These are phyloP conservation scores for Fusarium sp. DNA, from an alignment of 2,329 filamentous ascomycete species.

Conservation along the genomic window DNA sequence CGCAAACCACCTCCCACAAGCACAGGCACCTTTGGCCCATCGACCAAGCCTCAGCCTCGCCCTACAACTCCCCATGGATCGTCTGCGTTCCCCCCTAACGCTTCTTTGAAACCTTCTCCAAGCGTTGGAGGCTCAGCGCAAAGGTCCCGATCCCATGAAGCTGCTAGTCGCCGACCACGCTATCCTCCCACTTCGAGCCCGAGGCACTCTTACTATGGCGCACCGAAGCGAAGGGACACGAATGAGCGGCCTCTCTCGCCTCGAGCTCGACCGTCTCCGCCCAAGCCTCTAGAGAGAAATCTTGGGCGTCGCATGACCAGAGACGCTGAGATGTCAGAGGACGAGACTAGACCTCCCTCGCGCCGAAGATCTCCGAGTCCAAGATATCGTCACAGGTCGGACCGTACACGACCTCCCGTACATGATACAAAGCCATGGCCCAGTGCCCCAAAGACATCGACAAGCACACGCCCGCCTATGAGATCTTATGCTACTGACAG, in stretches of 20 bases:
- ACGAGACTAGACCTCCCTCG: conserved; percentile 31
- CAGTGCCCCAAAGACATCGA: conserved; percentile 1
- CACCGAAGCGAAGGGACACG: conserved; percentile 16
- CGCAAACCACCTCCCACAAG: conserved; percentile 14
- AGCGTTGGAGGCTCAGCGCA: conserved; percentile 2
- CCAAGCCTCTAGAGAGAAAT: not conserved
- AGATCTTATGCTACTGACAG: conserved; percentile 33
- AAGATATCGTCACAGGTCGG: conserved; percentile 7
- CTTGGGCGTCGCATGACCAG: conserved; percentile 31
- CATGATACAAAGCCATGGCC: conserved; percentile 7
- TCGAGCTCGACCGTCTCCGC: conserved; percentile 16
- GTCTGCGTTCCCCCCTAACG: not conserved
- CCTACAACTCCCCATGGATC: conserved; percentile 26
- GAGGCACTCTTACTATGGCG: conserved; percentile 27
- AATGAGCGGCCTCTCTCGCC: conserved; percentile 35
- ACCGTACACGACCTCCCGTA: conserved; percentile 3
- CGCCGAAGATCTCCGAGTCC: conserved; percentile 25
- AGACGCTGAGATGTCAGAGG: conserved; percentile 40
- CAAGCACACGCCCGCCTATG: conserved; percentile 9
- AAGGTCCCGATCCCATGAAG: conserved; percentile 37
- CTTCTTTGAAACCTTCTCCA: conserved; percentile 14
- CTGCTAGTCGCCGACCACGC: conserved; percentile 20
- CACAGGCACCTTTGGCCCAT: not conserved
- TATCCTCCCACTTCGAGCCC: conserved; percentile 16
- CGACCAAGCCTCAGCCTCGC: conserved; percentile 22